Evolutionary conservation across 495 filamentous ascomycete species (phyloP), one percentile per base, ranked within the genome.

Genomic region (Penicillium antarcticum): DNA sequence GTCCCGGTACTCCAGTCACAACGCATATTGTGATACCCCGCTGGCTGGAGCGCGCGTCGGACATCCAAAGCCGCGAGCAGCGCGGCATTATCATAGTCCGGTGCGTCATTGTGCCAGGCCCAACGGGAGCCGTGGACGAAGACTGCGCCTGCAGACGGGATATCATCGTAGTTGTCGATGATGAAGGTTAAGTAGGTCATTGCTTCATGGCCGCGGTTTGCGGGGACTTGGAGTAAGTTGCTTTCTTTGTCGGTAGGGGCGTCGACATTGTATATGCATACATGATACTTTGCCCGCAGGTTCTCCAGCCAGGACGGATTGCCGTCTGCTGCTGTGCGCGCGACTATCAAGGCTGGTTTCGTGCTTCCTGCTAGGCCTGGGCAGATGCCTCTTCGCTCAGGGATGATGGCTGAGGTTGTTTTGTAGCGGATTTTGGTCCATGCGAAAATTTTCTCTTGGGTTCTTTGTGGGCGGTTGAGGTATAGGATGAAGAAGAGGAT

Each of bases 171-270:
- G 61, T 84, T 80, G 63, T 87, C 83, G 56, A 85, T 80, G 40
- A 88, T 70, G 63, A 84, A 87, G 19, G 78, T 85, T 13, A 86
- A 71, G 62, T 88, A 88, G 8, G 79, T 70, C 70, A 87, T 81
- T 38, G 80, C 83, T 58, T 89, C 86, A 53, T 87, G 81, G 32
- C 83, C 86, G 58, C 85, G 84, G 54, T 85, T 85, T 38, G 75
- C 70, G 4, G 81, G 82, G 11, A 82, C 77, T 53, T 82, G 82
- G n/a, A 80, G 73, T 24, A 57, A 39, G 1, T 61, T 49, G 12
- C 61, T 60, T 13, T 29, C 48, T 21, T 68, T 58, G 19, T 78
- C 74, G 1, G 52, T 58, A 24, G 73, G 70, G 37, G 77, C 74
- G 58, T 86, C 81, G 41, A 75, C 82, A 23, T 75, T 69, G 65